phyloP scores from a whole-genome alignment of 495 filamentous ascomycete genomes.

The Tuber magnatum region DNA sequence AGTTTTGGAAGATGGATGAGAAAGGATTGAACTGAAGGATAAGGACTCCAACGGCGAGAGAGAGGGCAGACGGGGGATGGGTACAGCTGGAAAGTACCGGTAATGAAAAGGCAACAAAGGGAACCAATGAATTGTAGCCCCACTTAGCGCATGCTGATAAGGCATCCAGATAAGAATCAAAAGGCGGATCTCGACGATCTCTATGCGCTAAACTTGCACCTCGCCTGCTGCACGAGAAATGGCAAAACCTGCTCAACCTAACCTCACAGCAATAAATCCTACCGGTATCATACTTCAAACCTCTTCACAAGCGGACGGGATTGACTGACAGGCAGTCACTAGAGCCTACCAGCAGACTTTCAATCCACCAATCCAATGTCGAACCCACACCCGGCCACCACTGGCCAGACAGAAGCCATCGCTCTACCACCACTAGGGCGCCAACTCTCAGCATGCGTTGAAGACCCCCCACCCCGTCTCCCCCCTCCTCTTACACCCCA shows the following conservation, averaged over 20 bases:
- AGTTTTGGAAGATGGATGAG: neutral
- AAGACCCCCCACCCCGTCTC: neutral
- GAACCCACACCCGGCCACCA: neutral
- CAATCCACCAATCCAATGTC: slow-evolving; percentile 11
- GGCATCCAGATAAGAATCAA: neutral
- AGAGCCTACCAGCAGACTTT: neutral
- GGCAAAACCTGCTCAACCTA: neutral
- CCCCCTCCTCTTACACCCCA: slow-evolving; percentile 8
- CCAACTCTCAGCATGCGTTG: slow-evolving; percentile 4
- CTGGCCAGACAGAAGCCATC: slow-evolving; percentile 24
- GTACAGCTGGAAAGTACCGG: neutral
- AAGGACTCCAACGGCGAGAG: neutral
- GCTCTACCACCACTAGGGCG: slow-evolving; percentile 20
- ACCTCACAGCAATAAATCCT: neutral
- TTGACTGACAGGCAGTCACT: neutral
- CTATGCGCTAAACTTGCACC: neutral
- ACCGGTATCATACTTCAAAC: neutral
- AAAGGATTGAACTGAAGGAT: neutral
- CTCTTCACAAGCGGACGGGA: neutral
- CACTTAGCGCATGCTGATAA: neutral
- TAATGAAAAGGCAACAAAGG: neutral
- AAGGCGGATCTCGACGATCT: neutral
- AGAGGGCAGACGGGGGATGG: neutral
- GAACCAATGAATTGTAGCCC: slow-evolving; percentile 4
- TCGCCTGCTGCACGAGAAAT: neutral